These are phyloP conservation scores for Bocquillonia castaneifolia DNA, from an alignment of 441 rosid species.

Conservation along the genomic window DNA sequence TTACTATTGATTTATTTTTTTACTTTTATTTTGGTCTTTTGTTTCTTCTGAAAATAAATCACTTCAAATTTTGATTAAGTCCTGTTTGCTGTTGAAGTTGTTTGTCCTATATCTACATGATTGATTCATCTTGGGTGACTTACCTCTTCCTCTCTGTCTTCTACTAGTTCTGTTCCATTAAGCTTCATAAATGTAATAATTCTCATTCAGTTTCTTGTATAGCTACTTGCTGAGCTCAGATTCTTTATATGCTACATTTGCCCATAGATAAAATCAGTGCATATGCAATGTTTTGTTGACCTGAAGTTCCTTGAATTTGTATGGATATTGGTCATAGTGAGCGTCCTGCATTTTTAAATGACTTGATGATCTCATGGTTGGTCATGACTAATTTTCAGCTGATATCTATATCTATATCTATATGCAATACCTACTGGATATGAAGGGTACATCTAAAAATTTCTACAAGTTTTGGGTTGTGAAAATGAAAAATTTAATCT, in stretches of 20 bases:
- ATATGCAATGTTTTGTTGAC: background rate
- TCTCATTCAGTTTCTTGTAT: background rate
- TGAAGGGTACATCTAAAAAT: background rate
- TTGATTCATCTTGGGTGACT: conserved; percentile 1
- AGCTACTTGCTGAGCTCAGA: background rate
- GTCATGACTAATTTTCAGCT: background rate
- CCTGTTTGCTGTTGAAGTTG: background rate
- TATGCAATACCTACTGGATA: background rate
- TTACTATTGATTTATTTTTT: background rate
- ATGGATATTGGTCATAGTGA: background rate
- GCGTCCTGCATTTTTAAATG: background rate
- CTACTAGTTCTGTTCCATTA: background rate
- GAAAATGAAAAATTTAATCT: background rate
- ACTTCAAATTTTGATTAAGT: background rate
- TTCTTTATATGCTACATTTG: background rate
- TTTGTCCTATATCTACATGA: background rate
- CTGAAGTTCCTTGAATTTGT: background rate
- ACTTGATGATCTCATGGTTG: background rate
- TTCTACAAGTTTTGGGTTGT: background rate
- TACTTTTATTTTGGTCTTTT: background rate
- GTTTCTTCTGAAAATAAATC: too few relatives aligned
- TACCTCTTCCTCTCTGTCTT: background rate
- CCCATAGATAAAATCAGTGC: background rate
- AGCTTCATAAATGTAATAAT: background rate
- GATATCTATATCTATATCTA: background rate